phyloP scores from a whole-genome alignment of 768 basidiomycete species.

The Termitomyces sp. region DNA sequence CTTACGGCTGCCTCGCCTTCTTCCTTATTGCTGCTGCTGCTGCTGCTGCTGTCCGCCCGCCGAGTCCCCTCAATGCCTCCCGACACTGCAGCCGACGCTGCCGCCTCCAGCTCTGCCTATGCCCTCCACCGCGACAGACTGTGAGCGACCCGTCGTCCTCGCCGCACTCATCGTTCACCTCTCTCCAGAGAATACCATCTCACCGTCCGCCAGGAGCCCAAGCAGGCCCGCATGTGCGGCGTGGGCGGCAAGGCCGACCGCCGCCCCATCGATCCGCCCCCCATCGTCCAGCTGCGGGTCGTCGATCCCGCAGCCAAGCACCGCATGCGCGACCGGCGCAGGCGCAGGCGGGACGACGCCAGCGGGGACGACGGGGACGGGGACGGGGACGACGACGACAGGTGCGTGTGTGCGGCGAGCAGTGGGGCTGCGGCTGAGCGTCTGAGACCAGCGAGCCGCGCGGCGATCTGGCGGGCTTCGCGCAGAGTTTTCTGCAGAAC shows the following conservation, averaged over 20 bases:
- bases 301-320: constrained; percentile 46
- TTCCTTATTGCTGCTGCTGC: no score
- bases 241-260: constrained; percentile 91
- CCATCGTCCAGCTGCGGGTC: constrained; percentile 92
- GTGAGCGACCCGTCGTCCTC: constrained; percentile 25
- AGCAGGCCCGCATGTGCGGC: constrained; percentile 88
- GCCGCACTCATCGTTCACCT: no score
- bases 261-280: constrained; percentile 94
- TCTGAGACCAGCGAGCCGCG: constrained; percentile 12
- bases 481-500: constrained; percentile 72
- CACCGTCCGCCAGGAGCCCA: constrained; percentile 84
- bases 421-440: not conserved
- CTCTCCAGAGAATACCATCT: constrained; percentile 74
- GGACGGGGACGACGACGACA: not conserved
- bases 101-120: constrained; percentile 1
- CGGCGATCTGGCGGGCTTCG: constrained; percentile 34
- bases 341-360: constrained; percentile 4
- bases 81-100: not conserved
- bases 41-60: no score
- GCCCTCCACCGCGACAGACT: constrained; percentile 31
- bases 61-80: no score
- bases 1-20: no score
- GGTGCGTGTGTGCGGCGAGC: not conserved
- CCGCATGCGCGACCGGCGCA: not conserved
- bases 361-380: constrained; percentile 12